Conservation (phyloP, 2,329 filamentous ascomycete species). For the Alternaria burnsii region DNA sequence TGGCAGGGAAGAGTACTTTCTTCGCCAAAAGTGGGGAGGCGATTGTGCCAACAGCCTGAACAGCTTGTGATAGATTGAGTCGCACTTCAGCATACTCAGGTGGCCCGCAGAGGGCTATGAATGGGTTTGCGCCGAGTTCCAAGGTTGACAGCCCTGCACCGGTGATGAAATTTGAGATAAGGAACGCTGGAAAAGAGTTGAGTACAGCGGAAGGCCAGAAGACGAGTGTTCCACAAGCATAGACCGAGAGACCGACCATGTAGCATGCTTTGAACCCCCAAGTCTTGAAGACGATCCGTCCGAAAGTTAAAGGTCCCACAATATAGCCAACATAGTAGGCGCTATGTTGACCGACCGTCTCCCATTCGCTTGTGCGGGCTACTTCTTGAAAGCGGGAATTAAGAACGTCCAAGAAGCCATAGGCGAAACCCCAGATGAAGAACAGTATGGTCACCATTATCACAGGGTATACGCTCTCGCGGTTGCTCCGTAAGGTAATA, state of each 20-base stretch:
- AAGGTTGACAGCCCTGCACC: conserved; percentile 67
- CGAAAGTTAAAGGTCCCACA: conserved; percentile 73
- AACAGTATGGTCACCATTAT: conserved; percentile 81
- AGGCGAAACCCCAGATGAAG: conserved; percentile 89
- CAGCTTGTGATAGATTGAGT: conserved; percentile 67
- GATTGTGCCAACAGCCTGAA: conserved; percentile 68
- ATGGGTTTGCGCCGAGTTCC: conserved; percentile 69
- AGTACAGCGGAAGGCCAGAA: conserved; percentile 73
- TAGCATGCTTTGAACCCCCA: conserved; percentile 71
- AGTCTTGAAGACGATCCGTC: conserved; percentile 63
- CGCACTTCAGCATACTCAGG: conserved; percentile 67
- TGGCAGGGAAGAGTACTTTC: conserved; percentile 63
- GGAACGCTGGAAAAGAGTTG: conserved; percentile 67
- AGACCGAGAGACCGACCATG: conserved; percentile 67
- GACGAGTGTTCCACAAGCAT: conserved; percentile 67
- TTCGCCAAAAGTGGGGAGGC: conserved; percentile 67
- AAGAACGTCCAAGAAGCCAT: conserved; percentile 83
- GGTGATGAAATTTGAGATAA: conserved; percentile 70
- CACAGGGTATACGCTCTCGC: conserved; percentile 76
- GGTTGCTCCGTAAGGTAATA: conserved; percentile 70
- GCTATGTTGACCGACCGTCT: conserved; percentile 73
- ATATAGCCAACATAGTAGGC: conserved; percentile 78
- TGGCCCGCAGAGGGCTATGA: conserved; percentile 69
- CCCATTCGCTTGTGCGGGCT: conserved; percentile 66
- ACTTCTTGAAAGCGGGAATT: conserved; percentile 74